Evolutionary conservation across 2,329 filamentous ascomycete species (phyloP).

Genomic region (Alternaria viburni): DNA sequence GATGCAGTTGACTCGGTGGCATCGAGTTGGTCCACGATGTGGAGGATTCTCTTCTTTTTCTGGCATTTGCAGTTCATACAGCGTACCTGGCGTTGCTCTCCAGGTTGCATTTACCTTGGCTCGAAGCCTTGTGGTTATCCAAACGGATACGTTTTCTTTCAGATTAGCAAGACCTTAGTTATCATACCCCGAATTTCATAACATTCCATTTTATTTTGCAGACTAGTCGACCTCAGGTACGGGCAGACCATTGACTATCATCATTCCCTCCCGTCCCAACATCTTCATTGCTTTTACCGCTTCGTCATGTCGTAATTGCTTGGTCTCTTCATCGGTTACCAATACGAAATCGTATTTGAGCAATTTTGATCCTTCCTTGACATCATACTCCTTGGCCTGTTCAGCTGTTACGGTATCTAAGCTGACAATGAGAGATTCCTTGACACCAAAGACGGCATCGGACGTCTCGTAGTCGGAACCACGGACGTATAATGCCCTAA

Average conservation of each 20-base stretch:
- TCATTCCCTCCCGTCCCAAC: constrained; percentile 69
- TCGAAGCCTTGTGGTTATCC: neutral
- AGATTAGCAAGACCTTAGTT: neutral
- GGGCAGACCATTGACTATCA: constrained; percentile 76
- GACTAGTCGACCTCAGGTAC: constrained; percentile 70
- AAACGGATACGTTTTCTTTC: neutral
- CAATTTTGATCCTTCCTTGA: constrained; percentile 68
- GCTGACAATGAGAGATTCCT: constrained; percentile 69
- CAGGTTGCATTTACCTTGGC: neutral
- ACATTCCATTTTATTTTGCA: neutral
- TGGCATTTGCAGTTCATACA: neutral
- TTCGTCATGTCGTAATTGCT: constrained; percentile 68
- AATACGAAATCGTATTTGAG: constrained; percentile 80
- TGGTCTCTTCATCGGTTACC: constrained; percentile 73
- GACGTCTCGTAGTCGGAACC: constrained; percentile 82
- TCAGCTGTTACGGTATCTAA: constrained; percentile 35
- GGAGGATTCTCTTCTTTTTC: neutral
- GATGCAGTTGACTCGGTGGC: neutral
- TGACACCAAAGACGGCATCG: constrained; percentile 87
- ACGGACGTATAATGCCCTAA: constrained; percentile 75
- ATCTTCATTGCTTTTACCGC: constrained; percentile 71
- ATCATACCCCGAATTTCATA: neutral
- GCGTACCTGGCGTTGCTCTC: neutral
- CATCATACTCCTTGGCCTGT: constrained; percentile 56
- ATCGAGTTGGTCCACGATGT: neutral